Evolutionary conservation across 495 filamentous ascomycete species (phyloP).

Genomic region (Aspergillus nidulans): DNA sequence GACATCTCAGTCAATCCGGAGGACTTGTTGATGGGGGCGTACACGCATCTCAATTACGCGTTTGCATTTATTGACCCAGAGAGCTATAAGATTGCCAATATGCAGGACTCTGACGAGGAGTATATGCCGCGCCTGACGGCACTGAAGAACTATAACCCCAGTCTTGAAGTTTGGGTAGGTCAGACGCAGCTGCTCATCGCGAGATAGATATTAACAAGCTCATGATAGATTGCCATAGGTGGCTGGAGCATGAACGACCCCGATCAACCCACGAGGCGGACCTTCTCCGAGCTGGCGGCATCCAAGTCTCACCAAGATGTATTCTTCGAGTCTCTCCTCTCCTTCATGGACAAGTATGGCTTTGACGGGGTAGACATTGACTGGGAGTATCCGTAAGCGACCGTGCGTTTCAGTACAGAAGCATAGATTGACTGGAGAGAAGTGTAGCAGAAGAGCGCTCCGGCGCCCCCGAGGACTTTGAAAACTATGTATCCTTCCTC

Average conservation of each 20-base stretch:
- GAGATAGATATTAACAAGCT: not conserved
- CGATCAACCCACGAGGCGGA: slow-evolving; percentile 11
- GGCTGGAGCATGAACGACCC: slow-evolving; percentile 24
- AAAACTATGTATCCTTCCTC: slow-evolving; percentile 38
- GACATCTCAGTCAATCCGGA: not conserved
- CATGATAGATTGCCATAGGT: slow-evolving; percentile 37
- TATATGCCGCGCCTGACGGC: slow-evolving; percentile 28
- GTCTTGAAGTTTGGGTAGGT: slow-evolving; percentile 22
- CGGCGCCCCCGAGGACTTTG: slow-evolving; percentile 33
- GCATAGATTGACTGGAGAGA: not conserved
- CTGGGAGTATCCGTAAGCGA: slow-evolving; percentile 49
- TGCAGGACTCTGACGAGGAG: slow-evolving; percentile 6
- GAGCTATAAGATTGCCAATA: slow-evolving; percentile 26
- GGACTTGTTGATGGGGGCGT: not conserved
- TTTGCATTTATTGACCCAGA: slow-evolving; percentile 31
- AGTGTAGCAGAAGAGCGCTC: slow-evolving; percentile 29
- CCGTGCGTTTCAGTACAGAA: not conserved
- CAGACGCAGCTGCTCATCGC: not conserved
- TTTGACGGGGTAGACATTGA: slow-evolving; percentile 57
- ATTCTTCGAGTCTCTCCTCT: slow-evolving; percentile 40
- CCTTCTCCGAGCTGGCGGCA: slow-evolving; percentile 30
- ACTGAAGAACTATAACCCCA: slow-evolving; percentile 26
- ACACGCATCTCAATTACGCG: slow-evolving; percentile 40
- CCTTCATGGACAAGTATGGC: slow-evolving; percentile 43
- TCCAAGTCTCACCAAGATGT: slow-evolving; percentile 24